A percentile compares a stretch with the other conserved stretches of the same genome.
phyloP scores from a whole-genome alignment of 2,329 filamentous ascomycete genomes.

The Tolypocladium capitatum region DNA sequence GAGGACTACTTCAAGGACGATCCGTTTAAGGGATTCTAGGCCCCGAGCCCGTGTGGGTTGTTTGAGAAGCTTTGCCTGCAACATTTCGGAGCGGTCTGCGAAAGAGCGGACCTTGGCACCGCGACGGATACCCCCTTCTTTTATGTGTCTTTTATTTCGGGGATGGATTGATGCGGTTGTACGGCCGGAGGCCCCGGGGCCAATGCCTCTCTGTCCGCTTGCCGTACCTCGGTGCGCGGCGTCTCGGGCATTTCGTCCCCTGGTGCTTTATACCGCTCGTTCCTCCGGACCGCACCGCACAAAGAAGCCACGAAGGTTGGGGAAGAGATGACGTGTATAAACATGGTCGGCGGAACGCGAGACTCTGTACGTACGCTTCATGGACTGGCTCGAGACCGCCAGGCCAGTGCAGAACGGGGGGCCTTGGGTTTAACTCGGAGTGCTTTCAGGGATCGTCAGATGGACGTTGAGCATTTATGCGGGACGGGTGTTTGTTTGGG shows the following conservation, averaged over 20 bases:
- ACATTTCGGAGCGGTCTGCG: background rate
- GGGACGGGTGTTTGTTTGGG: background rate
- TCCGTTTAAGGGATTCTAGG: constrained; percentile 48
- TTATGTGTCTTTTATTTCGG: constrained; percentile 1
- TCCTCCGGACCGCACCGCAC: too few species aligned
- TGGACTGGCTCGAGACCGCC: background rate
- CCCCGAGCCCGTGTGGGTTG: background rate
- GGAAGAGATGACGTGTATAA: background rate
- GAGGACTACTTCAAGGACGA: constrained; percentile 48
- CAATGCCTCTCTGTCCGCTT: background rate
- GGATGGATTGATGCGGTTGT: background rate
- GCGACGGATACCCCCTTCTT: constrained; percentile 6
- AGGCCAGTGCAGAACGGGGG: background rate
- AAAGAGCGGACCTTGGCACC: constrained; percentile 1
- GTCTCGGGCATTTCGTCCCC: background rate
- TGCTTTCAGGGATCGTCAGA: background rate
- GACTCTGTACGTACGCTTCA: background rate
- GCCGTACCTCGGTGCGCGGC: background rate
- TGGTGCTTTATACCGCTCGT: background rate
- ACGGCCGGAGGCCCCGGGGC: background rate
- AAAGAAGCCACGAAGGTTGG: background rate
- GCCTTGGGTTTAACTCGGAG: background rate
- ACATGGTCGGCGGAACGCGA: background rate
- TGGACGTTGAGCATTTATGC: background rate
- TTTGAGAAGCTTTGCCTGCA: background rate